Evolutionary conservation across 208 protist species (phyloP).

Genomic region (Wallacemonas collosoma): DNA sequence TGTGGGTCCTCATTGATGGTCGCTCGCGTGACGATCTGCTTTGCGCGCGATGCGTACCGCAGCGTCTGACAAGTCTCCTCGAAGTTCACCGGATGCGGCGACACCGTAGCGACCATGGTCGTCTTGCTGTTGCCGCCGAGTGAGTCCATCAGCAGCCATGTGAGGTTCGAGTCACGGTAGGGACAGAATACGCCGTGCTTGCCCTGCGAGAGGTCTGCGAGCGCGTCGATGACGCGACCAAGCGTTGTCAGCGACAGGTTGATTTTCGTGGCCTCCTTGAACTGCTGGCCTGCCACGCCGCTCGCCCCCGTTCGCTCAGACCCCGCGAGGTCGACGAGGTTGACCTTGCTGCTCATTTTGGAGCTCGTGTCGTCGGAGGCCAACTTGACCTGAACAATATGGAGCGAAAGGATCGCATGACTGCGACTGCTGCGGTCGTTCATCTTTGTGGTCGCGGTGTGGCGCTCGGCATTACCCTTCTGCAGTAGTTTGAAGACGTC

Average conservation of each 20-base stretch:
- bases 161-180: slow-evolving; percentile 89
- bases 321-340: slow-evolving; percentile 96
- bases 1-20: slow-evolving; percentile 94
- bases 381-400: slow-evolving; percentile 53
- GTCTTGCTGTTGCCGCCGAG: slow-evolving; percentile 93
- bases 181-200: slow-evolving; percentile 79
- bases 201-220: slow-evolving; percentile 66
- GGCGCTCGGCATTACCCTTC: slow-evolving; percentile 70
- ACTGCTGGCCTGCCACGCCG: slow-evolving; percentile 61
- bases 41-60: slow-evolving; percentile 89
- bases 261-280: slow-evolving; percentile 90
- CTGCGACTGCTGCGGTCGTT: slow-evolving; percentile 91
- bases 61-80: slow-evolving; percentile 94
- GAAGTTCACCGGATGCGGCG: slow-evolving; percentile 79
- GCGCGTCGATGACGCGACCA: slow-evolving; percentile 84
- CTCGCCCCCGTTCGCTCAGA: slow-evolving; percentile 79
- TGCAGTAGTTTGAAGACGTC: slow-evolving; percentile 65
- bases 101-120: slow-evolving; percentile 95
- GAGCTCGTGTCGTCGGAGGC: slow-evolving; percentile 29
- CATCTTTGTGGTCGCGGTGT: slow-evolving; percentile 87
- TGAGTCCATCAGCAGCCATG: slow-evolving; percentile 88
- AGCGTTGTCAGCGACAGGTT: slow-evolving; percentile 91
- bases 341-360: slow-evolving; percentile 70
- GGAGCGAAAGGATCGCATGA: slow-evolving; percentile 89
- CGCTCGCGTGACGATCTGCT: slow-evolving; percentile 92